Evolutionary conservation across 2,329 filamentous ascomycete species (phyloP).

Genomic region (Xylaria sp.): DNA sequence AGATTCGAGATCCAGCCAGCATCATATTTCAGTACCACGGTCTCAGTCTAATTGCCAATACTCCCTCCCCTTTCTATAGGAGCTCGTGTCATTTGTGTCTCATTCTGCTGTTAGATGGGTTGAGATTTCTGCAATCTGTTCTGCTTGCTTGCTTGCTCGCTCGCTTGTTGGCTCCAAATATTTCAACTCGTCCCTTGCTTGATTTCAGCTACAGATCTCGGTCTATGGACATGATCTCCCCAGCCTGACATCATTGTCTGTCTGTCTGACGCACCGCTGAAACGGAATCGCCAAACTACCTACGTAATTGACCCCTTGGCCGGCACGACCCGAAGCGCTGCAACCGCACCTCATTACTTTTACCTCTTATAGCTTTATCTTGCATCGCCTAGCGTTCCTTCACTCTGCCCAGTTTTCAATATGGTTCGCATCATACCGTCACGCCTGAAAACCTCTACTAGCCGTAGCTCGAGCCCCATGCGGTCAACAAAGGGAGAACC

Average conservation of each 20-base stretch:
- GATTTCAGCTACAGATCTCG: slow-evolving; percentile 9
- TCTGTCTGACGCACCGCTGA: slow-evolving; percentile 24
- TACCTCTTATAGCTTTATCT: slow-evolving; percentile 9
- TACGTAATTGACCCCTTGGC: slow-evolving; percentile 12
- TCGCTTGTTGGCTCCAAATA: neutral
- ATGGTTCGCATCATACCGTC: slow-evolving; percentile 70
- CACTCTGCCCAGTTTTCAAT: slow-evolving; percentile 41
- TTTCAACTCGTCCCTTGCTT: slow-evolving; percentile 6
- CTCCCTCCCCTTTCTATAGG: neutral
- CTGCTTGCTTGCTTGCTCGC: neutral
- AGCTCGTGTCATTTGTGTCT: slow-evolving; percentile 7
- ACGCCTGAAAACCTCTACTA: slow-evolving; percentile 63
- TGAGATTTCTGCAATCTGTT: neutral
- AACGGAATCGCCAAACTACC: slow-evolving; percentile 16
- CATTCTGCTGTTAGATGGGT: neutral
- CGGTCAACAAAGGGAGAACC: slow-evolving; percentile 60
- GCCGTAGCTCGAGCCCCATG: slow-evolving; percentile 62
- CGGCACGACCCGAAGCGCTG: slow-evolving; percentile 29
- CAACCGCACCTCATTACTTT: slow-evolving; percentile 25
- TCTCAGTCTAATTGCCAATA: slow-evolving; percentile 21
- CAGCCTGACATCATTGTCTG: slow-evolving; percentile 27
- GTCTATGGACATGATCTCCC: slow-evolving; percentile 7
- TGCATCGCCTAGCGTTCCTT: slow-evolving; percentile 27
- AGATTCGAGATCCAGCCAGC: slow-evolving; percentile 12
- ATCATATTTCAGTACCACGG: slow-evolving; percentile 11